Conservation (phyloP, 1,284 basidiomycete species). For the Meripilus lineatus region DNA sequence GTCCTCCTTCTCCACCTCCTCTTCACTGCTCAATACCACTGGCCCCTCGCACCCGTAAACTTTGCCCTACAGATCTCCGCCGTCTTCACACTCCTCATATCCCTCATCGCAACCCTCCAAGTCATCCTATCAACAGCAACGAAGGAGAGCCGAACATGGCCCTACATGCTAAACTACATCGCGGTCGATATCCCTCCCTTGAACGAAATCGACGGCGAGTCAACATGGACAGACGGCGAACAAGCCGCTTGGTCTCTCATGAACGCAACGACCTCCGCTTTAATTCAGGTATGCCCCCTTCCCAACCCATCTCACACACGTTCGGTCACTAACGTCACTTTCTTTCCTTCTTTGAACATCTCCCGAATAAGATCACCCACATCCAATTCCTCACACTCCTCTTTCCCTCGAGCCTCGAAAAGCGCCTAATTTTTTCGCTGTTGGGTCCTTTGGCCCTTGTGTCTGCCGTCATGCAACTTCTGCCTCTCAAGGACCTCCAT, state of each 20-base stretch:
- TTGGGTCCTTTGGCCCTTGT: constrained; percentile 89
- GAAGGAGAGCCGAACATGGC: constrained; percentile 73
- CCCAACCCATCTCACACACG: neutral
- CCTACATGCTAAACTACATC: constrained; percentile 93
- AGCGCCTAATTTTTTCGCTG: constrained; percentile 81
- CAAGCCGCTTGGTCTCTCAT: constrained; percentile 83
- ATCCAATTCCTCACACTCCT: constrained; percentile 97
- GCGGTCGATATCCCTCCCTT: constrained; percentile 76
- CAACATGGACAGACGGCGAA: constrained; percentile 74
- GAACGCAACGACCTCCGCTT: constrained; percentile 78
- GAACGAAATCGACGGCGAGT: constrained; percentile 23
- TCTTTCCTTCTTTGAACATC: neutral
- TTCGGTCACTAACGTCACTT: neutral
- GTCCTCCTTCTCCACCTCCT: constrained; percentile 91
- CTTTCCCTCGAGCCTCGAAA: constrained; percentile 92
- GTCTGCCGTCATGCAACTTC: constrained; percentile 82
- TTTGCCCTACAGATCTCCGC: constrained; percentile 86
- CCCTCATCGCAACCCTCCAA: constrained; percentile 72
- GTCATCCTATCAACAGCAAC: constrained; percentile 65
- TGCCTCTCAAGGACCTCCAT: constrained; percentile 52
- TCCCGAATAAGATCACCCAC: constrained; percentile 73
- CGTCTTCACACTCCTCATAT: constrained; percentile 75
- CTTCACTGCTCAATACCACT: constrained; percentile 96
- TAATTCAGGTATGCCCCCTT: constrained; percentile 68
- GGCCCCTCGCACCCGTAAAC: constrained; percentile 89